Base-by-base conservation (phyloP, 805 yeast species). In the Sugiyamaella valdiviana region DNA sequence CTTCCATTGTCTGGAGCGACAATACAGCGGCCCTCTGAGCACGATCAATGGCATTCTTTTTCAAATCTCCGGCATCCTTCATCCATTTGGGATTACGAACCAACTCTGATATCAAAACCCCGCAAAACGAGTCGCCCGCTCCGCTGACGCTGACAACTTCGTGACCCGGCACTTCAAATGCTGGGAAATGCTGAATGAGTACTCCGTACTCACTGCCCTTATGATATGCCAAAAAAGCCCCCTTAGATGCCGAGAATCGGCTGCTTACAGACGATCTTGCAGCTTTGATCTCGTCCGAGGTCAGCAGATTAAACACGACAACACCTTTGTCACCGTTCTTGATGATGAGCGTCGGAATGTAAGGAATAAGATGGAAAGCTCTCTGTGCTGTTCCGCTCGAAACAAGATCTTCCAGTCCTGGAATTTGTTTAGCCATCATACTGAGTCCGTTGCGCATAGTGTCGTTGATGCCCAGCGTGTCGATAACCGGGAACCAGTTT, bases 121-220 rank as follows among this genome's bases (percentile, higher is more conserved):
- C 96, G 23, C 80, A 74, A 39, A 88, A 70, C 0, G 93, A 74
- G 63, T 88, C 96, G 9, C 96, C 96, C 0, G 95, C 95, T 2
- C 96, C 96, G 7, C 91, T 86, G 26, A 85, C 95, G 55, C 82
- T 85, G 23, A 65, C 66, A 10, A 83, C 72, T 0, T 63, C 59
- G 2, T 69, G 60, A 0, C 76, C 70, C 2, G 53, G 48, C 5
- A 61, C 55, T 1, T 67, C 63, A 2, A 75, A 65, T 0, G 77
- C 74, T 2, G 68, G 67, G 61, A 74, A 83, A 60, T 84, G 82
- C 57, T 85, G 85, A 17, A 86, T 68, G 6, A 79, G 68, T 3
- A 83, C 71, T 3, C 88, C 88, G 19, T 42, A 20, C n/a, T 20
- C n/a, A 1, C 20, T 20, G 15, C 45, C 50, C 19, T 40, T 15